Percentiles rank a stretch among this genome's conserved stretches.
These are phyloP conservation scores for Agroathelia rolfsii DNA, from an alignment of 1,284 basidiomycete genomes.

Conservation along the genomic window DNA sequence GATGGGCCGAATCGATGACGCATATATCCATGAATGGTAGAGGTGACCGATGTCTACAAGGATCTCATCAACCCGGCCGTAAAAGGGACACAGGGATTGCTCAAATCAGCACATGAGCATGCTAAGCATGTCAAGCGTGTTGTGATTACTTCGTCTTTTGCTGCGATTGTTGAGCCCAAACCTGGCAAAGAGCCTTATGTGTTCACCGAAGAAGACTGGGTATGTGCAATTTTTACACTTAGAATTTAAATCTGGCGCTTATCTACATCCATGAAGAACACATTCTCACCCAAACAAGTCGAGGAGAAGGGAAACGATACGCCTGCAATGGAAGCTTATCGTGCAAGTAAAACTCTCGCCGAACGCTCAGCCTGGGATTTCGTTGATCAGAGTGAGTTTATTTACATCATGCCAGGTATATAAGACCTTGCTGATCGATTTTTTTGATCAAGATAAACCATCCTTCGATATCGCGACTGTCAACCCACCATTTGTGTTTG, in stretches of 20 bases:
- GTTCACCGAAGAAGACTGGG: slow-evolving; percentile 50
- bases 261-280: too few species aligned
- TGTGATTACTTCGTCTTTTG: slow-evolving; percentile 54
- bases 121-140: slow-evolving; percentile 46
- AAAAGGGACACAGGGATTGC: slow-evolving; percentile 48
- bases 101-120: slow-evolving; percentile 21
- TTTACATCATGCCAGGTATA: neutral
- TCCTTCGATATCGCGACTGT: slow-evolving; percentile 16
- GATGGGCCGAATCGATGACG: neutral
- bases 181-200: slow-evolving; percentile 12
- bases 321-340: slow-evolving; percentile 34
- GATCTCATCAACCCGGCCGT: slow-evolving; percentile 56
- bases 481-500: slow-evolving; percentile 43
- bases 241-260: too few species aligned
- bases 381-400: neutral
- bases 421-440: slow-evolving; percentile 1
- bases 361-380: slow-evolving; percentile 34
- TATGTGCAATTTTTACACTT: too few species aligned
- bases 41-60: slow-evolving; percentile 9
- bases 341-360: slow-evolving; percentile 59
- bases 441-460: slow-evolving; percentile 3
- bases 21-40: slow-evolving; percentile 2
- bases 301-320: slow-evolving; percentile 43
- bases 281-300: slow-evolving; percentile 40
- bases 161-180: slow-evolving; percentile 32